A percentile compares a stretch with the other conserved stretches of the same genome.
phyloP scores from a whole-genome alignment of 139 green algal genomes.

The Chlorella sp. region DNA sequence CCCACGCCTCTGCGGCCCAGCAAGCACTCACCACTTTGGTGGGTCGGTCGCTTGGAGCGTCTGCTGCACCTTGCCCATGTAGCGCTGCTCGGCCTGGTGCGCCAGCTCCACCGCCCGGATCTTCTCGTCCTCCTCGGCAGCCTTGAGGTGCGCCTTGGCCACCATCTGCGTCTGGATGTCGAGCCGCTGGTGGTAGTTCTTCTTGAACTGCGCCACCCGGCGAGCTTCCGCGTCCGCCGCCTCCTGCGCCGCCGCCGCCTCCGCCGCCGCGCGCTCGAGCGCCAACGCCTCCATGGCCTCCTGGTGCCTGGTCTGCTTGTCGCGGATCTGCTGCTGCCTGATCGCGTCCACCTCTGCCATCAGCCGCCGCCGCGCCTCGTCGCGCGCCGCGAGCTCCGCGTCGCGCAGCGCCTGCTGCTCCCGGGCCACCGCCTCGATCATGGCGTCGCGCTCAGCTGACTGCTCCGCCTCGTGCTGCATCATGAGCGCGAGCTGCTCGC shows the following conservation, averaged over 20 bases:
- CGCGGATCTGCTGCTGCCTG: constrained; percentile 40
- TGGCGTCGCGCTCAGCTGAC: constrained; percentile 31
- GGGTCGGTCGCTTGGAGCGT: constrained; percentile 18
- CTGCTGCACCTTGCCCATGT: constrained; percentile 18
- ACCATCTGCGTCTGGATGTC: constrained; percentile 51
- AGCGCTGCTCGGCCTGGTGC: constrained; percentile 12
- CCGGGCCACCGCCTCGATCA: constrained; percentile 25
- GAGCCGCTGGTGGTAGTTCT: constrained; percentile 27
- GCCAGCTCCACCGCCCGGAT: constrained; percentile 17
- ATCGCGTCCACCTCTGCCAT: constrained; percentile 50
- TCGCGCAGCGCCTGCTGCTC: constrained; percentile 24
- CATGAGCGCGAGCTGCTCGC: constrained; percentile 44
- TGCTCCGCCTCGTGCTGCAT: constrained; percentile 44
- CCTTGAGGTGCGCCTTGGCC: constrained; percentile 35
- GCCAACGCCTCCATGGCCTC: constrained; percentile 9
- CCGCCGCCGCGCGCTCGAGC: constrained; percentile 15
- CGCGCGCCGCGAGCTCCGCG: constrained; percentile 38
- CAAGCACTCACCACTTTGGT: constrained; percentile 16
- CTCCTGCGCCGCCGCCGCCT: constrained; percentile 1
- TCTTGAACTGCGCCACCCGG: constrained; percentile 6
- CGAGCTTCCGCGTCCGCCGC: constrained; percentile 7
- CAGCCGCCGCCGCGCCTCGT: constrained; percentile 32
- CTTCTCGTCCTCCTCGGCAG: constrained; percentile 43
- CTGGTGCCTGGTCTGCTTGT: constrained; percentile 23
- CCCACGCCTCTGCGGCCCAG: too few species aligned